A percentile compares a stretch with the other conserved stretches of the same genome.
Conservation (phyloP, 306 rosid genomes). For the Parietaria judaica region DNA sequence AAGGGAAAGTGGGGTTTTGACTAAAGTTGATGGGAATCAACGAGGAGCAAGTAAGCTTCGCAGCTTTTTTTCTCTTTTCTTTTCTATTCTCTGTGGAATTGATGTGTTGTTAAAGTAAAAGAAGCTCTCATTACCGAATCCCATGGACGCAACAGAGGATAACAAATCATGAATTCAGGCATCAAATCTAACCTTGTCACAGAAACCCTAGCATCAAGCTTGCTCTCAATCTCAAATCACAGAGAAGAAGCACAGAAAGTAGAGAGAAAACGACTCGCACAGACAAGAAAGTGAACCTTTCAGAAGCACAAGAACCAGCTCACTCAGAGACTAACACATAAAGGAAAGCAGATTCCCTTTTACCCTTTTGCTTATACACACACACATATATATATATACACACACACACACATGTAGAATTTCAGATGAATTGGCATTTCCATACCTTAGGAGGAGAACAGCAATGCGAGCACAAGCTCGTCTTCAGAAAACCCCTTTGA, state of each 20-base stretch:
- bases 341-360: constrained; percentile 97
- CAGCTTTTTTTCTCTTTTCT: constrained; percentile 43
- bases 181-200: constrained; percentile 42
- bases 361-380: constrained; percentile 34
- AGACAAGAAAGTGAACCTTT: constrained; percentile 92
- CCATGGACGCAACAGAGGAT: constrained; percentile 32
- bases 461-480: constrained; percentile 24
- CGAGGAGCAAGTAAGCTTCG: constrained; percentile 73
- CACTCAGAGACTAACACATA: constrained; percentile 34
- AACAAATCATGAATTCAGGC: constrained; percentile 33
- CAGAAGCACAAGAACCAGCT: constrained; percentile 68
- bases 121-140: constrained; percentile 52
- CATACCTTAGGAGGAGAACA: constrained; percentile 28
- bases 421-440: constrained; percentile 19
- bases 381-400: not conserved
- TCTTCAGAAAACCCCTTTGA: constrained; percentile 24
- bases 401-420: not conserved
- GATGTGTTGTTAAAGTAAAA: constrained; percentile 70
- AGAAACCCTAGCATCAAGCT: constrained; percentile 53
- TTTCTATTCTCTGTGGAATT: constrained; percentile 30
- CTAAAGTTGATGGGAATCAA: constrained; percentile 65
- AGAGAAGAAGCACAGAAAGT: constrained; percentile 12
- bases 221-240: constrained; percentile 26
- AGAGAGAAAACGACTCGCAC: constrained; percentile 23
- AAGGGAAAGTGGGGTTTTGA: constrained; percentile 67